Base-by-base conservation (phyloP, 2,329 filamentous ascomycete genomes). In the Pseudogymnoascus sp. region DNA sequence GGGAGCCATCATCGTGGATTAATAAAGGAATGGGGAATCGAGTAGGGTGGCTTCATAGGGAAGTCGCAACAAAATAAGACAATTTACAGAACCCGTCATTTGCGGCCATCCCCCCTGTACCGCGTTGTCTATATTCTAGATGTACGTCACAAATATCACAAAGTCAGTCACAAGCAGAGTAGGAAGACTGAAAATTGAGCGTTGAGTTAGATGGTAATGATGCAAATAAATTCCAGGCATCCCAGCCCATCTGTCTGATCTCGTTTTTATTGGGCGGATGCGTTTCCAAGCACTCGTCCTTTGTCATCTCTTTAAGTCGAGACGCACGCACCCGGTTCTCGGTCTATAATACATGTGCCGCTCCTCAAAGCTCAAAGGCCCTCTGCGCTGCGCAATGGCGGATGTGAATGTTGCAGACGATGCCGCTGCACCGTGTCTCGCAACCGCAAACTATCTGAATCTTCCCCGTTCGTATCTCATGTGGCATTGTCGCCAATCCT, bases 181-280 rank as follows among this genome's bases (percentile, higher is more conserved):
- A 32, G 18, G 7, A 32, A 32, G 47, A 6, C 25, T 5, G 47
- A 32, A 2, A 54, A 32, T 54, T 32, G 16, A 54, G 25, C 11
- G 41, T 32, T 50, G 47, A 20, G n/a, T 30, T 54, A 54, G 47
- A 54, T 32, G 47, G 47, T 54, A 54, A 12, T 54, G 47, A 54
- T 54, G 47, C 47, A 32, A 18, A 32, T 54, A 18, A 32, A 20
- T 54, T 25, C 47, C n/a, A 54, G 47, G 47, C 47, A 54, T 32
- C 47, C 47, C 47, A 54, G 47, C 47, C 47, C 47, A 54, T 54
- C 47, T 20, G 25, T n/a, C 20, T 43, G 39, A 8, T 54, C 47
- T 32, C 16, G 41, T 28, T 54, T 54, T 54, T 32, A 54, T 32
- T 9, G 47, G 12, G 47, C 47, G n/a, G 47, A 32, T 54, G 47